Conservation (phyloP, 306 rosid genomes). For the Medicago ruthenica region DNA sequence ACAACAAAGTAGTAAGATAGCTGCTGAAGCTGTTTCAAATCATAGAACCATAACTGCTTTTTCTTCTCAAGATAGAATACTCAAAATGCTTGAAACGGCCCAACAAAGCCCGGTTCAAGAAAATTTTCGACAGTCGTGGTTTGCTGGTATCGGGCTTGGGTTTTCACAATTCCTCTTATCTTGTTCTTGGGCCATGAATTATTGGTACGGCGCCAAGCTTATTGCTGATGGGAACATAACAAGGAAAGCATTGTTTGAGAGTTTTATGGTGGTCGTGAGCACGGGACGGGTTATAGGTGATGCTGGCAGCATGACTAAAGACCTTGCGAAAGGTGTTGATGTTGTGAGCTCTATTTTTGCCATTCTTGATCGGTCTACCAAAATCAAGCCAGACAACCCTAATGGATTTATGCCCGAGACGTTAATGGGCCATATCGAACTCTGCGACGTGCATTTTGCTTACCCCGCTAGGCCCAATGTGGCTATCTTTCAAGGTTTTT, state of each 20-base stretch:
- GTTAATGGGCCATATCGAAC: constrained; percentile 43
- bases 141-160: constrained; percentile 53
- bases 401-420: constrained; percentile 27
- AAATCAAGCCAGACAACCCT: constrained; percentile 44
- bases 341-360: constrained; percentile 43
- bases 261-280: constrained; percentile 46
- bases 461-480: constrained; percentile 60
- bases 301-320: constrained; percentile 84
- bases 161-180: constrained; percentile 35
- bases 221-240: constrained; percentile 32
- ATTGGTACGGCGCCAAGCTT: constrained; percentile 61
- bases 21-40: constrained; percentile 57
- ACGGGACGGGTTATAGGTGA: constrained; percentile 54
- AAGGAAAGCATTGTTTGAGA: constrained; percentile 36
- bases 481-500: constrained; percentile 49
- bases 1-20: constrained; percentile 55
- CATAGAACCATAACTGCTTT: constrained; percentile 52
- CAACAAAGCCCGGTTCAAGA: constrained; percentile 50
- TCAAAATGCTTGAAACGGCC: constrained; percentile 44
- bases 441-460: constrained; percentile 46
- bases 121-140: constrained; percentile 49
- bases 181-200: constrained; percentile 42
- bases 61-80: constrained; percentile 52
- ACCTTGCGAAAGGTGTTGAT: constrained; percentile 46
- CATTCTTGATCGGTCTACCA: constrained; percentile 41